A percentile compares a stretch with the other conserved stretches of the same genome.
These are phyloP conservation scores for Achaetomiella virescens DNA, from an alignment of 495 filamentous ascomycete species.

Conservation along the genomic window DNA sequence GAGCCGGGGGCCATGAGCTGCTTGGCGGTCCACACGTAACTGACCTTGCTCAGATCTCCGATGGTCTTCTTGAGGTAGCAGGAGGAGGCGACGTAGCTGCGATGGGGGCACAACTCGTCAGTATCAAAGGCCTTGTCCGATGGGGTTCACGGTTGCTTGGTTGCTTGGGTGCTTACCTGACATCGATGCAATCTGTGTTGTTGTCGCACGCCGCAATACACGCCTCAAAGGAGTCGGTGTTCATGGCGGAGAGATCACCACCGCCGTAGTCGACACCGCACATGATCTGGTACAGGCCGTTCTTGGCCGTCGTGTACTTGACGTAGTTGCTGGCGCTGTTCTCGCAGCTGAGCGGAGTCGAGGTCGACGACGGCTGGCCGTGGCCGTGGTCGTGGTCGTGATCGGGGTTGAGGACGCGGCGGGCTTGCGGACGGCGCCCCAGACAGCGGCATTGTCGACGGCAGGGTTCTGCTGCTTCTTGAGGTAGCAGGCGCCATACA, in stretches of 20 bases:
- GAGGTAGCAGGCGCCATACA: not conserved
- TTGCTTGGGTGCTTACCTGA: not conserved
- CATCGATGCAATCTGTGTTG: not conserved
- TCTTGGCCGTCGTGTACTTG: not conserved
- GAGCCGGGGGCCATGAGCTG: not conserved
- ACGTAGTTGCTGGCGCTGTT: not conserved
- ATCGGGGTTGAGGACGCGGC: too few relatives aligned
- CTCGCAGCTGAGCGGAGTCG: not conserved
- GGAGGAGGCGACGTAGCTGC: not conserved
- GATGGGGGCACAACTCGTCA: too few relatives aligned
- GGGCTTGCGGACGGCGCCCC: not conserved
- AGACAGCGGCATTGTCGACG: not conserved
- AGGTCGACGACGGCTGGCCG: too few relatives aligned
- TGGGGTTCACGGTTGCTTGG: too few relatives aligned
- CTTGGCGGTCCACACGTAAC: conserved; percentile 1
- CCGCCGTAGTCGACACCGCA: not conserved
- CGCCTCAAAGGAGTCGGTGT: not conserved
- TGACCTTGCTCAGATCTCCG: not conserved
- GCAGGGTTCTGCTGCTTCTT: not conserved
- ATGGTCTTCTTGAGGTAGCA: not conserved
- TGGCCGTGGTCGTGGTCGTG: too few relatives aligned
- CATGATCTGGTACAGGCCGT: not conserved
- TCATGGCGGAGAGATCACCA: not conserved
- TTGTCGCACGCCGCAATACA: not conserved
- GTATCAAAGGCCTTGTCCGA: not conserved